These are phyloP conservation scores for Lobosporangium transversale DNA, from an alignment of 192 early-diverging fungal species.

Conservation along the genomic window DNA sequence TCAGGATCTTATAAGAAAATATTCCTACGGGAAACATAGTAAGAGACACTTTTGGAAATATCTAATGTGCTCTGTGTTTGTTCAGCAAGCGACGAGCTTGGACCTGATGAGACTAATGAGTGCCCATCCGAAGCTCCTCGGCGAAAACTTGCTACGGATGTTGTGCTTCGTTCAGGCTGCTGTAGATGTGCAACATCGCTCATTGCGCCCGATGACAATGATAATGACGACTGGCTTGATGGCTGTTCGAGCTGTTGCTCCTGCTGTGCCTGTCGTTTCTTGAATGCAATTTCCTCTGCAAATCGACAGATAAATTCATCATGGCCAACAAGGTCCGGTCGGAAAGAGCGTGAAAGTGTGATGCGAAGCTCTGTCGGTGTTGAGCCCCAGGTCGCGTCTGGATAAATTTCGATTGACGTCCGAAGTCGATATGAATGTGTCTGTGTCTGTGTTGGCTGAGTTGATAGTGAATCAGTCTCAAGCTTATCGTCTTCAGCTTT, in stretches of 20 bases:
- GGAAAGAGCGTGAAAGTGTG: constrained; percentile 35
- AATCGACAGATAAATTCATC: constrained; percentile 52
- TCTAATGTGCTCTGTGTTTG: constrained; percentile 47
- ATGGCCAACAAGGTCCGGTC: constrained; percentile 36
- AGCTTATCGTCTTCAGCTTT: no score
- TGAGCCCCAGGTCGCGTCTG: constrained; percentile 35
- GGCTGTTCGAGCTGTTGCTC: constrained; percentile 9
- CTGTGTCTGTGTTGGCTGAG: no score
- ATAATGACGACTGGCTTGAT: not conserved
- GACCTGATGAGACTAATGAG: not conserved
- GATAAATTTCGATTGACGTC: constrained; percentile 48
- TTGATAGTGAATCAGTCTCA: no score
- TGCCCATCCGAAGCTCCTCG: no score
- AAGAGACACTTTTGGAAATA: constrained; percentile 31
- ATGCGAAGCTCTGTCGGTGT: constrained; percentile 26
- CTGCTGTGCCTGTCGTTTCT: constrained; percentile 27
- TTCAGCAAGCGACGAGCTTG: not conserved
- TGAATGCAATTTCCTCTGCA: constrained; percentile 33
- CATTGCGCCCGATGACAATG: no score
- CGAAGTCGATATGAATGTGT: constrained; percentile 20
- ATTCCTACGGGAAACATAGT: constrained; percentile 26
- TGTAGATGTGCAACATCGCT: not conserved
- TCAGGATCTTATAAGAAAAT: no score
- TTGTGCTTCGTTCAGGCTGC: not conserved
- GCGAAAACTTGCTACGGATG: no score